Conservation (phyloP, 768 basidiomycete species). For the Xerocomellus dryophilus region DNA sequence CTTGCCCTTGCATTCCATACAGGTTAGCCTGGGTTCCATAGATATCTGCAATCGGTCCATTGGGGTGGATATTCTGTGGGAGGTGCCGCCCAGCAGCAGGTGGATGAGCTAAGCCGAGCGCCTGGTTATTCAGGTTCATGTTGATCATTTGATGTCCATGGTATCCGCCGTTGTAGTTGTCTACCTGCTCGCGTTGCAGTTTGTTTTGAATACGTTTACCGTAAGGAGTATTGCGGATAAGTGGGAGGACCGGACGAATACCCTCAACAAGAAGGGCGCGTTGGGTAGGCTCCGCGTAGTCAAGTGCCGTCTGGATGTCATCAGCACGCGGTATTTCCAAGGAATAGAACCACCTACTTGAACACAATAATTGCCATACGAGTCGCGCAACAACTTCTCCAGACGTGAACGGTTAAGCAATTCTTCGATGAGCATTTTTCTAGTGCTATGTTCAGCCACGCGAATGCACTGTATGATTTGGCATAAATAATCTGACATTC, state of each 20-base stretch:
- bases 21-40: constrained; percentile 62
- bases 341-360: constrained; percentile 48
- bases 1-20: constrained; percentile 57
- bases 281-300: constrained; percentile 95
- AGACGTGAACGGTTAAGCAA: constrained; percentile 90
- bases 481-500: background rate
- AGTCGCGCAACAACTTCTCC: constrained; percentile 94
- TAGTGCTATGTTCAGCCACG: constrained; percentile 91
- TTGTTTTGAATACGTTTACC: constrained; percentile 99
- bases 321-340: constrained; percentile 12
- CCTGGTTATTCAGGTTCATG: constrained; percentile 53
- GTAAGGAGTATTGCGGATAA: constrained; percentile 98
- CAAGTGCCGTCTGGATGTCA: constrained; percentile 77
- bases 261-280: constrained; percentile 91
- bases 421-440: constrained; percentile 94
- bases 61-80: constrained; percentile 48
- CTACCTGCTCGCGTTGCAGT: constrained; percentile 90
- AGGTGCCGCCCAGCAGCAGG: constrained; percentile 54
- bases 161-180: constrained; percentile 55
- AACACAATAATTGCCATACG: constrained; percentile 95
- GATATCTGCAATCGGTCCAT: constrained; percentile 58
- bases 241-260: constrained; percentile 95
- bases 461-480: constrained; percentile 60
- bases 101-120: constrained; percentile 43
- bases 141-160: constrained; percentile 61